A percentile compares a stretch with the other conserved stretches of the same genome.
Evolutionary conservation across 139 green algal species (phyloP).

Genomic region (Auxenochlorella protothecoides): DNA sequence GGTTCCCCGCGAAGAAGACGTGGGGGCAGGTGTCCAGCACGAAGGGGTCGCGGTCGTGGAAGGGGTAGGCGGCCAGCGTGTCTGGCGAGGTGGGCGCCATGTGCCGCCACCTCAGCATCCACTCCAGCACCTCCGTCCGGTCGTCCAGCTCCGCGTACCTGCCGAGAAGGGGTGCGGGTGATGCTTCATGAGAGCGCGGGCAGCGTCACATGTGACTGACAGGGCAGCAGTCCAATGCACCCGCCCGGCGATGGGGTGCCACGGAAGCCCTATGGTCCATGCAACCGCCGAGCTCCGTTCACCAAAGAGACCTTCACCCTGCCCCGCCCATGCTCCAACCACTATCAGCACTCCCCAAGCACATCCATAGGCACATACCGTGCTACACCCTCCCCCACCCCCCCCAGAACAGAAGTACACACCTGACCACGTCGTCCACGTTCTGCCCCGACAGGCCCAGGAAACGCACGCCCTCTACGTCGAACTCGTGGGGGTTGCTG

Average conservation of each 20-base stretch:
- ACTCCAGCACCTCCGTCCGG: conserved; percentile 53
- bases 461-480: conserved; percentile 64
- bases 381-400: not conserved
- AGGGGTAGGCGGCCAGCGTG: conserved; percentile 90
- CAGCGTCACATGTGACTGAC: not conserved
- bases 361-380: not conserved
- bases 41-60: conserved; percentile 83
- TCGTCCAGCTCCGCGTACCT: conserved; percentile 40
- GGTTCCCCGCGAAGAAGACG: conserved; percentile 88
- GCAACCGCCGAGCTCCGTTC: not conserved
- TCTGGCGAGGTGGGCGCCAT: conserved; percentile 89
- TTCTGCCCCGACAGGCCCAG: conserved; percentile 90
- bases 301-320: not conserved
- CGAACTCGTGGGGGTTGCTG: conserved; percentile 88
- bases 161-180: not conserved
- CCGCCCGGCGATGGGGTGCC: too few relatives aligned
- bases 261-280: too few relatives aligned
- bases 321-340: not conserved
- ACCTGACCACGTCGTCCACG: conserved; percentile 64
- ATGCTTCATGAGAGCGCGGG: not conserved
- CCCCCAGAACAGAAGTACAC: not conserved
- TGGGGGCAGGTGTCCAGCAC: conserved; percentile 75
- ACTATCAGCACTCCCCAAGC: too few relatives aligned
- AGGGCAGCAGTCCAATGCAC: too few relatives aligned
- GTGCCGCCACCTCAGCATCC: conserved; percentile 75